These are phyloP conservation scores for Truncatella angustata DNA, from an alignment of 2,329 filamentous ascomycete genomes.

Conservation along the genomic window DNA sequence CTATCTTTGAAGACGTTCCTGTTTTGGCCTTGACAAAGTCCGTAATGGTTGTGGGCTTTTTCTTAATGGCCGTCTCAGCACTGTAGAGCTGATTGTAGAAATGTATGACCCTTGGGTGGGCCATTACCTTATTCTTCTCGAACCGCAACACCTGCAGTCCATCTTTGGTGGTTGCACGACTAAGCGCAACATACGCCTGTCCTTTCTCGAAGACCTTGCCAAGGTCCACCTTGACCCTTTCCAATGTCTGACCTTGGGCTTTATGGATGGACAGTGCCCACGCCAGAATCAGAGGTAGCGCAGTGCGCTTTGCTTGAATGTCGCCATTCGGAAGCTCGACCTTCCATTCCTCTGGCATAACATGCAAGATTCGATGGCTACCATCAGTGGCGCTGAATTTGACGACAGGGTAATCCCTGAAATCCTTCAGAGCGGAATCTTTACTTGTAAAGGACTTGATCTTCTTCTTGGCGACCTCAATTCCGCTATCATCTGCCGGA, in stretches of 20 bases:
- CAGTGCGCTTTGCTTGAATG: conserved; percentile 80
- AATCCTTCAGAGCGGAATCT: conserved; percentile 41
- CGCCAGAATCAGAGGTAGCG: conserved; percentile 85
- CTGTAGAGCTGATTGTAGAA: conserved; percentile 85
- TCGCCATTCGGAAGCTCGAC: conserved; percentile 95
- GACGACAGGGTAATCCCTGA: conserved; percentile 75
- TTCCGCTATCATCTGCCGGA: conserved; percentile 31
- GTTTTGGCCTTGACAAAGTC: conserved; percentile 37
- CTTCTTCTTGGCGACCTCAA: conserved; percentile 46
- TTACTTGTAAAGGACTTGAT: conserved; percentile 49
- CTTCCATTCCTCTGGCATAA: conserved; percentile 90
- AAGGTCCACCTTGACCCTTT: conserved; percentile 91
- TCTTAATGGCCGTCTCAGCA: conserved; percentile 54
- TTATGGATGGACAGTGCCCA: conserved; percentile 99
- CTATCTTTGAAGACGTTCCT: conserved; percentile 12
- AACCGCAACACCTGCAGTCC: conserved; percentile 89
- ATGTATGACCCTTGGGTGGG: conserved; percentile 78
- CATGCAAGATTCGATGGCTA: conserved; percentile 71
- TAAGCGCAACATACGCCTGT: conserved; percentile 94
- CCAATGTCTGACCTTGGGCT: conserved; percentile 90
- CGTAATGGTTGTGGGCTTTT: conserved; percentile 31
- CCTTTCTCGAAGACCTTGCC: conserved; percentile 94
- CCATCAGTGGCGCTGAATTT: conserved; percentile 81
- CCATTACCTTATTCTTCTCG: conserved; percentile 88
- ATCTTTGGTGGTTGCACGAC: conserved; percentile 82